Evolutionary conservation across 2,329 filamentous ascomycete genomes (phyloP), one percentile per base, ranked within the genome.

Genomic region (Fusarium coicis): DNA sequence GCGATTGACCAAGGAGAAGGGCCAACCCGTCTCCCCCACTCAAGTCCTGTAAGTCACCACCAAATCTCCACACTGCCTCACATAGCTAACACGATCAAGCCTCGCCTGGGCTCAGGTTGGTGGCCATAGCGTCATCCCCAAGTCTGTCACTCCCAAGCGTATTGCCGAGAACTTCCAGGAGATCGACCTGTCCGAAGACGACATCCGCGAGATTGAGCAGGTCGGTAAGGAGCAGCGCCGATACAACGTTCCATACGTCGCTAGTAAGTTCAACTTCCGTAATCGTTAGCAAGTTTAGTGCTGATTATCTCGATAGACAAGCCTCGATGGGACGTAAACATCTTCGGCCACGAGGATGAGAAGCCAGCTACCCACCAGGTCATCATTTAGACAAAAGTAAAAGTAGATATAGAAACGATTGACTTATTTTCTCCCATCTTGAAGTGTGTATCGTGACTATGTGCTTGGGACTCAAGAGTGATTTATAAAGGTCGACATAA

Each of bases 11-110:
- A 50, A 50, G 30, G 47, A 50, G 47, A 50, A 50, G 47, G 47
- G 47, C 8, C 47, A 50, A 5, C 47, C 47, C 16, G 47, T 50
- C 5, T 50, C 47, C 2, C 47, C 47, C 10, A 50, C 47, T 4
- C 47, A 50, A 50, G 47, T 50, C n/a, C 30, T 50, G 47, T 34
- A 50, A 34, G 47, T 34, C 4, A 19, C 7, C n/a, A 10, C 14
- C 1, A 5, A 0, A 4, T 14, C 10, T 0, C 0, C 0, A 14
- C 16, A 32, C 11, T 10, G 2, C 2, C 14, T 18, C 10, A 50
- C 8, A 7, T 14, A 9, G 5, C 30, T 50, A 14, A 50, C 30
- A 10, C 6, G 8, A 19, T 7, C 7, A 5, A 50, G 47, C 10
- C 47, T 50, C 11, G 47, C 47, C 16, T 50, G 47, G 47, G 47